These are phyloP conservation scores for Pythium oligandrum DNA, from an alignment of 352 stramenopile species.

Conservation along the genomic window DNA sequence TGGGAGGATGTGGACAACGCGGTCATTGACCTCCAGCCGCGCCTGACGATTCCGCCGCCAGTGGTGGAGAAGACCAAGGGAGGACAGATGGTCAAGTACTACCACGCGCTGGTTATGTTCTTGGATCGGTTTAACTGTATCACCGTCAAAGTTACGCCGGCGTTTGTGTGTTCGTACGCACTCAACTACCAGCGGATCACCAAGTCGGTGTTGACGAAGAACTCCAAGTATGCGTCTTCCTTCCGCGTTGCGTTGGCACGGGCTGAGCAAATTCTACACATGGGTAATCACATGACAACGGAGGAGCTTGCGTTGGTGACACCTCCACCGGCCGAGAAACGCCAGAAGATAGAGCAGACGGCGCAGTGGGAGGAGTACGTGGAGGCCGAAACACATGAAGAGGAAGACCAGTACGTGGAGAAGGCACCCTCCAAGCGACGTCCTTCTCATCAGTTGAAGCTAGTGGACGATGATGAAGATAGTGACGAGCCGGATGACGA, in stretches of 20 bases:
- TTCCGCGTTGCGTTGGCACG: conserved; percentile 15
- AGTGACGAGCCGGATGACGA: background rate
- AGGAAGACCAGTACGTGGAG: background rate
- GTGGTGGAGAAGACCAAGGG: conserved; percentile 17
- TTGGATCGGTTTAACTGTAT: conserved; percentile 26
- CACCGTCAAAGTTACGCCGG: conserved; percentile 16
- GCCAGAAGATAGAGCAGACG: background rate
- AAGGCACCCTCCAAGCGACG: conserved; percentile 1
- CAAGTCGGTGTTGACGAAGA: conserved; percentile 26
- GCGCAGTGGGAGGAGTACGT: conserved; percentile 2
- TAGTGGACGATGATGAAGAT: background rate
- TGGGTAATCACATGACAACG: conserved; percentile 15
- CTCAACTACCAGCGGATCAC: conserved; percentile 37
- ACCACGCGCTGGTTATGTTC: conserved; percentile 20
- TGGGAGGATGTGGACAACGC: conserved; percentile 44
- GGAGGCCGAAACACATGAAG: background rate
- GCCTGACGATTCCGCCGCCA: conserved; percentile 33
- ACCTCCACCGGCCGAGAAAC: background rate
- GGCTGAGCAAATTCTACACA: conserved; percentile 17
- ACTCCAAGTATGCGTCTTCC: conserved; percentile 1
- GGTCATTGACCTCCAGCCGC: conserved; percentile 35
- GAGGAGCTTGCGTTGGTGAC: conserved; percentile 11
- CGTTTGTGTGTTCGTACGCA: conserved; percentile 40
- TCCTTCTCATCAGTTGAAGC: background rate
- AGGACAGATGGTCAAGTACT: conserved; percentile 18